A percentile compares a stretch with the other conserved stretches of the same genome.
Evolutionary conservation across 768 basidiomycete genomes (phyloP).

Genomic region (Cubamyces sp.): DNA sequence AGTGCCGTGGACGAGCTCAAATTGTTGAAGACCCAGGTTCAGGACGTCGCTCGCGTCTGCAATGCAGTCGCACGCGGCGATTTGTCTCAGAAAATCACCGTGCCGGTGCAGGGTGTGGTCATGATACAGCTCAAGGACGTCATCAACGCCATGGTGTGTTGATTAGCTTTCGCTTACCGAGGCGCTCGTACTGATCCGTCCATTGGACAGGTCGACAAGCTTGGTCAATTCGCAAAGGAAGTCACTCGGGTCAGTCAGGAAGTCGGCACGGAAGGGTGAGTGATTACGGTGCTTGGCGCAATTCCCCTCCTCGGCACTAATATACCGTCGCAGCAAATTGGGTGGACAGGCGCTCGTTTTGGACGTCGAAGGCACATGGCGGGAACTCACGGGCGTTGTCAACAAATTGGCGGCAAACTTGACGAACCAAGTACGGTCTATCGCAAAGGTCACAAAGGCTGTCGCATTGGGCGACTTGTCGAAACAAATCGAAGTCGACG

Average conservation of each 20-base stretch:
- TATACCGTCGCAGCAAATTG: conserved; percentile 54
- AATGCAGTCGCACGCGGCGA: conserved; percentile 55
- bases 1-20: conserved; percentile 78
- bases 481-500: conserved; percentile 91
- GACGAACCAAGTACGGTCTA: conserved; percentile 60
- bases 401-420: conserved; percentile 82
- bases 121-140: conserved; percentile 41
- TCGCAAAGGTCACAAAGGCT: conserved; percentile 66
- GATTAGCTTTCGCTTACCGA: conserved; percentile 18
- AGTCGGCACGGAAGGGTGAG: conserved; percentile 71
- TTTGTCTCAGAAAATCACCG: conserved; percentile 56
- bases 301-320: neutral
- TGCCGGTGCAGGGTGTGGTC: conserved; percentile 53
- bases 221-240: conserved; percentile 89
- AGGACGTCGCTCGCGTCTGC: conserved; percentile 43
- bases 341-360: conserved; percentile 86
- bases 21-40: conserved; percentile 82
- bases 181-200: conserved; percentile 18
- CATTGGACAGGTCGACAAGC: conserved; percentile 54
- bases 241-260: conserved; percentile 85
- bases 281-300: conserved; percentile 31
- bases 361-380: conserved; percentile 92
- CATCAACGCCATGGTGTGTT: conserved; percentile 41
- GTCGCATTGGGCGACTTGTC: conserved; percentile 89
- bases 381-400: conserved; percentile 80